Percentiles rank a stretch among this genome's conserved stretches.
These are phyloP conservation scores for Boletus reticulatus DNA, from an alignment of 768 basidiomycete genomes.

Conservation along the genomic window DNA sequence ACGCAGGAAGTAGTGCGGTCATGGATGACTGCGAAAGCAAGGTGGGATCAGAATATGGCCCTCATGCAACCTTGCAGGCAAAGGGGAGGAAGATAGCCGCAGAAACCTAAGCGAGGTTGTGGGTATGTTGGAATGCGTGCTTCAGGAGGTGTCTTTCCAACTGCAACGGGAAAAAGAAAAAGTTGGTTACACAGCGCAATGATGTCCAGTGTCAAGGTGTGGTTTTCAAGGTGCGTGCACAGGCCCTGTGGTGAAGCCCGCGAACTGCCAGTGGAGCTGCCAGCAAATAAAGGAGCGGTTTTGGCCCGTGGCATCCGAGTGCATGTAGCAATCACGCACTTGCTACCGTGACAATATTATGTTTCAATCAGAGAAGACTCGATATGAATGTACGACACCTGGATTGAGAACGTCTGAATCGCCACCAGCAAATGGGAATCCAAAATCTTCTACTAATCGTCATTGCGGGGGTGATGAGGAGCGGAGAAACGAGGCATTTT, in stretches of 20 bases:
- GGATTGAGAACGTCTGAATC: not conserved
- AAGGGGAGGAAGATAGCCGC: conserved; percentile 23
- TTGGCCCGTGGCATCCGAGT: conserved; percentile 5
- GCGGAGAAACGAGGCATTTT: conserved; percentile 16
- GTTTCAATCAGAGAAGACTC: conserved; percentile 15
- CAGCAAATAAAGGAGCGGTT: not conserved
- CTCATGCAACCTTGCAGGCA: conserved; percentile 29
- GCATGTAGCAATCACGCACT: conserved; percentile 4
- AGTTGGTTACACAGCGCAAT: conserved; percentile 1
- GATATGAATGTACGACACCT: conserved; percentile 20
- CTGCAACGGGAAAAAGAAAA: conserved; percentile 4
- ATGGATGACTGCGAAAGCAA: conserved; percentile 20
- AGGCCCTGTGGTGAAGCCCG: conserved; percentile 1
- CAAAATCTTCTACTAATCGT: conserved; percentile 3
- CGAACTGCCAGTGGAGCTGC: not conserved
- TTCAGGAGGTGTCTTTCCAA: conserved; percentile 17
- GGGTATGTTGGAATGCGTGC: conserved; percentile 19
- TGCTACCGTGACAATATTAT: conserved; percentile 15
- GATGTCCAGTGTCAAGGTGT: conserved; percentile 4
- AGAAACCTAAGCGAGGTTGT: conserved; percentile 27
- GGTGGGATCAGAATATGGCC: conserved; percentile 18
- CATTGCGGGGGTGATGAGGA: conserved; percentile 23
- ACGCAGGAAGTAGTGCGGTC: conserved; percentile 24
- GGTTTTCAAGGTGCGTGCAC: conserved; percentile 12
- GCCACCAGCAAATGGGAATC: conserved; percentile 17